Evolutionary conservation across 257 asterid species (phyloP), one percentile per base, ranked within the genome.

Genomic region (Solanum clarkiae): DNA sequence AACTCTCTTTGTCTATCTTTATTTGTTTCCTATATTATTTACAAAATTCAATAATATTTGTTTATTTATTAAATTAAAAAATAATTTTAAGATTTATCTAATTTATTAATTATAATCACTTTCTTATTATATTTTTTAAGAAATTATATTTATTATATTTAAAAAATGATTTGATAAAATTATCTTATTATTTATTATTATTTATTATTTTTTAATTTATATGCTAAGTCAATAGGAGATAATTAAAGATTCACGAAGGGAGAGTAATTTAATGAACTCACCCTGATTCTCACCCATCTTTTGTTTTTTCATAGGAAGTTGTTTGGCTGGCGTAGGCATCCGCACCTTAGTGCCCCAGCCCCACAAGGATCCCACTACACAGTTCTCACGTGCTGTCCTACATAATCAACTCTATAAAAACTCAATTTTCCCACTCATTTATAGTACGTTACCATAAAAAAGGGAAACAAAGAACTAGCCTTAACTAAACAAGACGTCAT

Each of bases 341-440:
- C 90, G 85, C 88, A 89, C 87, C 88, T 51, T 79, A 79, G 49
- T 87, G 15, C 63, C 59, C 16, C 6, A 26, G 4, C 49, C 63
- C 84, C 86, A 83, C 85, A 56, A n/a, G 84, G 54, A 68, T 44
- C 60, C 83, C 83, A 79, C 83, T 26, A 79, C 12, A 8, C 11
- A 32, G 3, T 79, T 53, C 83, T 70, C 80, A 84, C 65, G 77
- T 81, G 68, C 45, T 65, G 20, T 11, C 72, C 85, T 49, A 63
- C 81, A 55, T 57, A 53, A n/a, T 80, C 80, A 16, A 15, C 22
- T 32, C 90, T 88, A 90, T 90, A 88, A 86, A 89, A 80, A 69
- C 88, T 89, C 84, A 60, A 47, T 17, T 72, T 59, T 77, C 72
- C 79, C 57, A 26, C 59, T 60, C 40, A 40, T 26, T 8, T 66